Percentiles rank a stretch among this genome's conserved stretches.
Conservation (phyloP, 2,329 filamentous ascomycete species). For the Colletotrichum sp. region DNA sequence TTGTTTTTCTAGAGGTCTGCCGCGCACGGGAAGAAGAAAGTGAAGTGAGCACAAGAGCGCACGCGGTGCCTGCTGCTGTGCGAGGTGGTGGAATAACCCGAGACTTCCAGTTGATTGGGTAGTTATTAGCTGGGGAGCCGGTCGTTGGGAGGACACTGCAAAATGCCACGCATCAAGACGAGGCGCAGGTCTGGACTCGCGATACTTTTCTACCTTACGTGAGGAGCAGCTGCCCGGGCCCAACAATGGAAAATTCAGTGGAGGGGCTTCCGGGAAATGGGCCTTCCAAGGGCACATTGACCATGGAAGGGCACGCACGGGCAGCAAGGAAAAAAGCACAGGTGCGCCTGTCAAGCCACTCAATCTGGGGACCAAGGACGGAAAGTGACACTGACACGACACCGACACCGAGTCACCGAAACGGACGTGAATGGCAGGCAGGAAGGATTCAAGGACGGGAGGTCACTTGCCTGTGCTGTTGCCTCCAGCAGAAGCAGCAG, state of each 20-base stretch:
- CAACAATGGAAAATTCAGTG: background rate
- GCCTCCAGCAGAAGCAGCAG: background rate
- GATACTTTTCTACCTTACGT: background rate
- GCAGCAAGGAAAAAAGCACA: background rate
- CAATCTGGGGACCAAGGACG: background rate
- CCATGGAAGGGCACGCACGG: background rate
- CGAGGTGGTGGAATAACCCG: background rate
- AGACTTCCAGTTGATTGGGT: background rate
- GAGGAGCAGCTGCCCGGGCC: background rate
- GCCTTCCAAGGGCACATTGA: background rate
- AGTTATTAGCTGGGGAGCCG: background rate
- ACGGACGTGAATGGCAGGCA: background rate
- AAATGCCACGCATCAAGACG: background rate
- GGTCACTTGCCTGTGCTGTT: background rate
- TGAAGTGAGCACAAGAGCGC: background rate
- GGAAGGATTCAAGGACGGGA: background rate
- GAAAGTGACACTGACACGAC: background rate
- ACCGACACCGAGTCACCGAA: background rate
- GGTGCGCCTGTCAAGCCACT: background rate
- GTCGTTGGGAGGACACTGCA: background rate
- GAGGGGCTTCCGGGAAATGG: background rate
- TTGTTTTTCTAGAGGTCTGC: background rate
- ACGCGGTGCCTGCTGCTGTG: background rate
- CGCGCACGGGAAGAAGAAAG: background rate
- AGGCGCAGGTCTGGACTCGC: background rate